phyloP scores from a whole-genome alignment of 352 stramenopile species.

The Phytophthora palmivora region DNA sequence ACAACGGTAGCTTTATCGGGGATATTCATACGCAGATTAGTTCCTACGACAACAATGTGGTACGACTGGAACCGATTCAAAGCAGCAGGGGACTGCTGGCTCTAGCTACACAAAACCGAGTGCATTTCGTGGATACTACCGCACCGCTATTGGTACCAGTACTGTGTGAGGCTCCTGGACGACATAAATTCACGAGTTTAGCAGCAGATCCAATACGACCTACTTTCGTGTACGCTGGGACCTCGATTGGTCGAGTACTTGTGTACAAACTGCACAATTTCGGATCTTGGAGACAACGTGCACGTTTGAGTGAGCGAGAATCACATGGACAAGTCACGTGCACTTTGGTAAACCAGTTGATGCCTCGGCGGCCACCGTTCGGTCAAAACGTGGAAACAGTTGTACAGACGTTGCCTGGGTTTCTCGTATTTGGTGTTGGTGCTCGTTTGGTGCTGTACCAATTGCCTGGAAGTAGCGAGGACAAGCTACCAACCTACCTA shows the following conservation, averaged over 20 bases:
- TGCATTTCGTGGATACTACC: constrained; percentile 32
- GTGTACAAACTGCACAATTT: constrained; percentile 43
- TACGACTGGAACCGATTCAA: constrained; percentile 26
- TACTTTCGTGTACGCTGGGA: constrained; percentile 31
- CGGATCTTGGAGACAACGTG: constrained; percentile 18
- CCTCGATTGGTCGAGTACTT: constrained; percentile 30
- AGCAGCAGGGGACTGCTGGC: constrained; percentile 34
- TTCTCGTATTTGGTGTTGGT: constrained; percentile 30
- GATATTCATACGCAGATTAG: constrained; percentile 13
- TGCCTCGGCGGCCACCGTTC: constrained; percentile 8
- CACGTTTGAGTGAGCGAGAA: constrained; percentile 6
- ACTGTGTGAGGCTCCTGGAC: constrained; percentile 22
- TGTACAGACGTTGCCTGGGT: constrained; percentile 35
- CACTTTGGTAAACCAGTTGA: constrained; percentile 32
- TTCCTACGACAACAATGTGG: constrained; percentile 2
- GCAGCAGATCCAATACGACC: constrained; percentile 25
- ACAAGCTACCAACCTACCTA: constrained; percentile 27
- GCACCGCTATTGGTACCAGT: constrained; percentile 13
- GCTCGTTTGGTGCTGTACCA: constrained; percentile 33
- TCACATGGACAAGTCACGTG: constrained; percentile 16
- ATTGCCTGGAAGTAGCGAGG: constrained; percentile 30
- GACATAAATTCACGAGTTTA: constrained; percentile 32
- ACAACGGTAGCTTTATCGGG: constrained; percentile 29
- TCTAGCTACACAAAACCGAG: constrained; percentile 20
- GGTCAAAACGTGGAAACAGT: neutral